These are phyloP conservation scores for Trypanosoma rangeli DNA, from an alignment of 208 protist species.

Conservation along the genomic window DNA sequence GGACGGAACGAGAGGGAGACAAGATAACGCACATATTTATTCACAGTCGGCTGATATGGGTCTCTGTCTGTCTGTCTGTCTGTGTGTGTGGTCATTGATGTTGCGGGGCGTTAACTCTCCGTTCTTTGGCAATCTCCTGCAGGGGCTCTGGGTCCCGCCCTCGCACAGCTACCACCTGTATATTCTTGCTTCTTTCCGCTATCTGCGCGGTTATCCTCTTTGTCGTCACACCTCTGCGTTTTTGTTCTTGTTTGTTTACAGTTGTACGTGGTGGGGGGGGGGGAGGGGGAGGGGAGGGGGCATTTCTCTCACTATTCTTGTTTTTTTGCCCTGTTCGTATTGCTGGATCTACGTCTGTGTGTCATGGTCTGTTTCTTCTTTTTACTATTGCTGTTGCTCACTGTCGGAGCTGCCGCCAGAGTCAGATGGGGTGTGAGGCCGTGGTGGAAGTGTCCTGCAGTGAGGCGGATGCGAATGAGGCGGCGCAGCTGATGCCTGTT, in stretches of 20 bases:
- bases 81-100: no score
- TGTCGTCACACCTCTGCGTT: no score
- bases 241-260: no score
- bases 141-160: no score
- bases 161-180: no score
- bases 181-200: no score
- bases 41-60: no score
- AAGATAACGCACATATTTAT: neutral
- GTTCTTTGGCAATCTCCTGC: no score
- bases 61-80: no score
- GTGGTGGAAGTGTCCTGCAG: neutral
- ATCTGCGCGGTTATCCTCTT: no score
- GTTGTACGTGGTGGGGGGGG: neutral
- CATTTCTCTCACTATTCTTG: neutral
- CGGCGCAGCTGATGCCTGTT: neutral
- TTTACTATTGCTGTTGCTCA: neutral
- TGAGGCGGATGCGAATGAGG: neutral
- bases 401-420: neutral
- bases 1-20: neutral
- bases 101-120: no score
- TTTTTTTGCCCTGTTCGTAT: neutral
- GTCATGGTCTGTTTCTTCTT: neutral
- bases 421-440: neutral
- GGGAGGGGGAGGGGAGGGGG: neutral
- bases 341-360: neutral